Evolutionary conservation across 768 basidiomycete genomes (phyloP).

Genomic region (Rhizopogon salebrosus): DNA sequence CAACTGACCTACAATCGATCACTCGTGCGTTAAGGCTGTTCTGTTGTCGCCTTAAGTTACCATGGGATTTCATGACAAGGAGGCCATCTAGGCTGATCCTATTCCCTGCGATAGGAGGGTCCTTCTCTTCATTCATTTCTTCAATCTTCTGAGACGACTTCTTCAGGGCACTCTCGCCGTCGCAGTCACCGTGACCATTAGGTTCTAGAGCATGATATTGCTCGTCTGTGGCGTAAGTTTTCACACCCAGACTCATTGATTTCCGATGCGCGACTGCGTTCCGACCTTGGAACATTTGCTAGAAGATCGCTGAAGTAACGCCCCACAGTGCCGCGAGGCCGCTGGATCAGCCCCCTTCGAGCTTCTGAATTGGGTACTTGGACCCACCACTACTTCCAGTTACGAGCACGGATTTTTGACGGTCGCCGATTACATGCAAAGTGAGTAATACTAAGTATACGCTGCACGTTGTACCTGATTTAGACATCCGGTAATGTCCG

Average conservation of each 20-base stretch:
- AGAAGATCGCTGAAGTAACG: not conserved
- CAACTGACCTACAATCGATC: not conserved
- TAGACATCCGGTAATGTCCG: not conserved
- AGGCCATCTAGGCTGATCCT: not conserved
- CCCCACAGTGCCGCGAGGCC: not conserved
- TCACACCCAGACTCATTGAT: not conserved
- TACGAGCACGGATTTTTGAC: not conserved
- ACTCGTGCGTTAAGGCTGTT: not conserved
- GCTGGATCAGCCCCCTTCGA: not conserved
- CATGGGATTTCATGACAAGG: not conserved
- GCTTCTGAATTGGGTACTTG: not conserved
- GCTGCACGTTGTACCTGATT: not conserved
- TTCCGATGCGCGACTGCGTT: no score
- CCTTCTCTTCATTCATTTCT: not conserved
- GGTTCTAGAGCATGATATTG: not conserved
- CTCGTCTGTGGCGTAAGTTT: not conserved
- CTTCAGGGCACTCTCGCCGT: not conserved
- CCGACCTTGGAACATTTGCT: not conserved
- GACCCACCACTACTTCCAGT: not conserved
- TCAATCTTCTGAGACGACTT: not conserved
- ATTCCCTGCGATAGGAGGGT: not conserved
- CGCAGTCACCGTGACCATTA: not conserved
- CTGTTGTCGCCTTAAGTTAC: not conserved
- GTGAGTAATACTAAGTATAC: not conserved
- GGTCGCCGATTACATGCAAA: not conserved